Conservation (phyloP, 2,329 filamentous ascomycete species). For the Phaeomoniella chlamydospora region DNA sequence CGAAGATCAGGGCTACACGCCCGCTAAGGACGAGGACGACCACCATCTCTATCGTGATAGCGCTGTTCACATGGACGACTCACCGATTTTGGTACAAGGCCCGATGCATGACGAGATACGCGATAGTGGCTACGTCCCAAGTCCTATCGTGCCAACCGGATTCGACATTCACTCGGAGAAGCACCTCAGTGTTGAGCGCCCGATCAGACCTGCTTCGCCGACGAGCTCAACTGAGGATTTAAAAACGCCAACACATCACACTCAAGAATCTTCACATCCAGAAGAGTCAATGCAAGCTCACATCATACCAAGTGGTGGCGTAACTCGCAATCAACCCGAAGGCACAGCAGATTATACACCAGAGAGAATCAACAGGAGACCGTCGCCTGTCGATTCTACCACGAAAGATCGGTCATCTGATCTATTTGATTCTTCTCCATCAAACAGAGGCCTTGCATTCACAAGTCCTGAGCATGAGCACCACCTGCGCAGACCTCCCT, state of each 20-base stretch:
- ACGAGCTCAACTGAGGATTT: conserved; percentile 13
- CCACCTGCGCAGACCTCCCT: background rate
- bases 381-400: conserved; percentile 25
- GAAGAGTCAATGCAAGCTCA: background rate
- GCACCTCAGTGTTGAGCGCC: conserved; percentile 6
- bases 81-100: conserved; percentile 19
- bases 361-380: conserved; percentile 7
- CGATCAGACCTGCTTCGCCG: conserved; percentile 9
- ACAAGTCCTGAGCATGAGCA: background rate
- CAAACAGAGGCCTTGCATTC: conserved; percentile 4
- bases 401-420: conserved; percentile 31
- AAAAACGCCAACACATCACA: conserved; percentile 1
- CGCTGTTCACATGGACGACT: conserved; percentile 29
- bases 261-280: background rate
- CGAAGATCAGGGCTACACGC: background rate
- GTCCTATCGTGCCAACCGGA: conserved; percentile 6
- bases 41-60: conserved; percentile 24
- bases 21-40: background rate
- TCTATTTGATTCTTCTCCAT: conserved; percentile 29
- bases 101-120: conserved; percentile 9
- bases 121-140: conserved; percentile 29
- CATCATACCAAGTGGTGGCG: background rate
- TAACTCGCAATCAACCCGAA: background rate
- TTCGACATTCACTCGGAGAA: conserved; percentile 5
- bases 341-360: conserved; percentile 3